A percentile compares a stretch with the other conserved stretches of the same genome.
These are phyloP conservation scores for Yamadazyma ubonensis DNA, from an alignment of 805 yeast genomes.

Conservation along the genomic window DNA sequence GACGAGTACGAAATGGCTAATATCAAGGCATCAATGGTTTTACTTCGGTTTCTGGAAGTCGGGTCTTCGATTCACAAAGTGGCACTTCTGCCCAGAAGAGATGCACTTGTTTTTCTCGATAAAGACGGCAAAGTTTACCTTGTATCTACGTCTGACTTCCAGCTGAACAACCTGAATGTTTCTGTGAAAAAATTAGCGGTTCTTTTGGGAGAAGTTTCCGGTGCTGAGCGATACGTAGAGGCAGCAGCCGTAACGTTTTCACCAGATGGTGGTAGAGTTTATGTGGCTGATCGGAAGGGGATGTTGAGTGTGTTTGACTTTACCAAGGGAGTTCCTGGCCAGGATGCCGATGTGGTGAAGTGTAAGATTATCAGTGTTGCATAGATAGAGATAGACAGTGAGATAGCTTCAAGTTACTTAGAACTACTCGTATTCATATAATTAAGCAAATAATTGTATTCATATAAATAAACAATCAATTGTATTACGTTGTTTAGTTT, in stretches of 20 bases:
- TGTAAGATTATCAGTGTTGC: slow-evolving; percentile 53
- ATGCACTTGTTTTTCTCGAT: slow-evolving; percentile 78
- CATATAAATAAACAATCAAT: no score
- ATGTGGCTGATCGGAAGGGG: slow-evolving; percentile 80
- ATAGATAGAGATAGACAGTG: no score
- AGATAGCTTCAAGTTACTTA: no score
- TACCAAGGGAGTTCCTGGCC: slow-evolving; percentile 77
- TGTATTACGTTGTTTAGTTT: no score
- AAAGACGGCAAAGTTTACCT: slow-evolving; percentile 74
- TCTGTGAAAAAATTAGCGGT: slow-evolving; percentile 50
- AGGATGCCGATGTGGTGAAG: slow-evolving; percentile 62
- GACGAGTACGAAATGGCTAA: slow-evolving; percentile 45
- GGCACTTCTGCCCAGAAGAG: slow-evolving; percentile 81
- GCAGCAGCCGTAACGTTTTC: slow-evolving; percentile 80
- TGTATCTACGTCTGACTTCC: slow-evolving; percentile 55
- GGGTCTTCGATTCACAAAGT: slow-evolving; percentile 77
- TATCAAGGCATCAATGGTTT: slow-evolving; percentile 30
- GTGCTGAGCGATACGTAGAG: slow-evolving; percentile 68
- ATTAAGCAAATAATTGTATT: no score
- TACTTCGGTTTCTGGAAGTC: slow-evolving; percentile 67
- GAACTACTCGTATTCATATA: no score
- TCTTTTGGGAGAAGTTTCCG: slow-evolving; percentile 73
- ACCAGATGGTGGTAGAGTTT: slow-evolving; percentile 76
- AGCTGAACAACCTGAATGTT: slow-evolving; percentile 15
- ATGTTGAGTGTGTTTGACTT: slow-evolving; percentile 77